Conservation (phyloP, 179 eudicot genomes). For the Actinidia chinensis region DNA sequence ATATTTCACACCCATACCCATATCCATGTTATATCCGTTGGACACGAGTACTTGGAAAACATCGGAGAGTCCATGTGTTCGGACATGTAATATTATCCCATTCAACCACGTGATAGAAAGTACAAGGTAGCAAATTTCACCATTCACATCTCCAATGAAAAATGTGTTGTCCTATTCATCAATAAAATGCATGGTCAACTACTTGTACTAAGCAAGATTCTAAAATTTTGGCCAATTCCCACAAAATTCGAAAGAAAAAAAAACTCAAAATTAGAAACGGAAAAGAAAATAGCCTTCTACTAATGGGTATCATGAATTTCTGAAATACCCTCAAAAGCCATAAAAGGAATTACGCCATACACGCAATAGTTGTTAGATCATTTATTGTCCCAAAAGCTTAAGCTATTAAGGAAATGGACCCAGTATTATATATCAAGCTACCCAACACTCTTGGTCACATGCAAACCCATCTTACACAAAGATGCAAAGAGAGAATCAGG, state of each 20-base stretch:
- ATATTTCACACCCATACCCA: too few relatives aligned
- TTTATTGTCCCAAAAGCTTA: too few relatives aligned
- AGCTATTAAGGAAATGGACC: too few relatives aligned
- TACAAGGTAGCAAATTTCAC: not conserved
- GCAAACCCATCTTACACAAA: too few relatives aligned
- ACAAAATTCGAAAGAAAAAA: not conserved
- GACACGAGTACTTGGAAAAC: too few relatives aligned
- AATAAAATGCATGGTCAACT: not conserved
- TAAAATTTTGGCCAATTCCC: not conserved
- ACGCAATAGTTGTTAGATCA: not conserved
- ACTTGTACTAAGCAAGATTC: not conserved
- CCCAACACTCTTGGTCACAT: too few relatives aligned
- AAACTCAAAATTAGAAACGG: not conserved
- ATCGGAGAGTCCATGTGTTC: too few relatives aligned
- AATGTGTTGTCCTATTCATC: not conserved
- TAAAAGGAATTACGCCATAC: not conserved
- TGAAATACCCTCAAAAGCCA: conserved; percentile 3
- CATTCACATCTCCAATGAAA: not conserved
- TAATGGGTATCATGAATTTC: not conserved
- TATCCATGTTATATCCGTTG: too few relatives aligned
- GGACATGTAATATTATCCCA: too few relatives aligned
- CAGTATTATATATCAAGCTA: too few relatives aligned
- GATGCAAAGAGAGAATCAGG: too few relatives aligned
- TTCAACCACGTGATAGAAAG: too few relatives aligned
- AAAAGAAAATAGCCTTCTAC: not conserved